Evolutionary conservation across 805 yeast species (phyloP), one percentile per base, ranked within the genome.

Genomic region (Monosporozyma siamensis): DNA sequence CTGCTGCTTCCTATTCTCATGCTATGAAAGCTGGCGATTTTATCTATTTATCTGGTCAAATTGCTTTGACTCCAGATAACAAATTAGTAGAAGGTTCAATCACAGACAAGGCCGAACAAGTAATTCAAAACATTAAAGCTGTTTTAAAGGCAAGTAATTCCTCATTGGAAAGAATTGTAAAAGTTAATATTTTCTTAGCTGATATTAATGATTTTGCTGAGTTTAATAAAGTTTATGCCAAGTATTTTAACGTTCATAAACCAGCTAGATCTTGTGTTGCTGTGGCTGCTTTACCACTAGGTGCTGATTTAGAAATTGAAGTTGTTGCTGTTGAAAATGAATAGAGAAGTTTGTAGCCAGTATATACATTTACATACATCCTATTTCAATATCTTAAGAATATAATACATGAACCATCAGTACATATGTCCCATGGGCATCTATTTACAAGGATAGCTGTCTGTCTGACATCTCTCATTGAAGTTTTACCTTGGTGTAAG

Each of bases 261-360:
- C 97, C 98, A 35, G 97, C 97, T 31, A 86, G 98, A 76, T 85
- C 97, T 2, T 92, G 97, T 72, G 95, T 92, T 55, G 97, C 97
- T 36, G 97, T 89, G 49, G 81, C 80, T 66, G 79, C 77, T 49
- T 79, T 92, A 55, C 98, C 98, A 47, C 76, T 92, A 64, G 87
- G 87, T 47, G 86, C 79, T 48, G 84, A 77, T 48, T 72, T 70
- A 52, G 98, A 92, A 71, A 76, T 92, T 68, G 98, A 90, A 71
- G 89, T 83, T 48, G 70, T 92, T 67, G 98, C 97, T 46, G 70
- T 83, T 44, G 95, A 82, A 66, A 70, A 71, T 43, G 58, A 59
- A 21, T 55, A 49, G n/a, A n/a, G n/a, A n/a, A 46, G 26, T 15
- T 4, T 22, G 10, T 25, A 15, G 15, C 8, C 18, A 29, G 20